Evolutionary conservation across 805 yeast genomes (phyloP), one percentile per base, ranked within the genome.

Genomic region (Jamesozyma gamospora): DNA sequence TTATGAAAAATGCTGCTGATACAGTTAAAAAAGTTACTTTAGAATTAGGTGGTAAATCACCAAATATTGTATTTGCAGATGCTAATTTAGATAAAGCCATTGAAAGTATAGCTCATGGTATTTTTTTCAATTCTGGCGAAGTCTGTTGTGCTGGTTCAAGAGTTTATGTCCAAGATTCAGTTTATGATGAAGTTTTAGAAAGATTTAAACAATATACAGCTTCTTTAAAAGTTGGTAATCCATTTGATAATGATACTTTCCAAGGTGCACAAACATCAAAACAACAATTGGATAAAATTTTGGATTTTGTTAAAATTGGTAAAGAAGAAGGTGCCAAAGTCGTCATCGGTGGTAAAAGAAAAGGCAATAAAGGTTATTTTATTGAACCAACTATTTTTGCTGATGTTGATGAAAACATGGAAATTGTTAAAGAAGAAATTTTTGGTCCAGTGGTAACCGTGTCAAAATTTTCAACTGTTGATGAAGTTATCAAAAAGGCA

Each of bases 1-100:
- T 88, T 58, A 80, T 84, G 81, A 75, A 74, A 64, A 71, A 73
- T 45, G 88, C 95, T 45, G 85, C 94, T 48, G 77, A 75, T 46
- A 74, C 84, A 36, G 72, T 88, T 64, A 88, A 88, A 74, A 86
- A 83, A 64, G 85, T 87, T 47, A 88, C 96, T 33, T 73, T 88
- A 60, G 97, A 88, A 70, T 77, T 87, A 55, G 97, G 97, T 59
- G 97, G 97, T 60, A 88, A 88, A 70, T 87, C 96, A 27, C 95
- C 97, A 55, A 79, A 82, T 64, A 77, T 88, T 51, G 79, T 88
- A 36, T 86, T 82, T 58, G 79, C 80, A 56, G 96, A 88, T 59
- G 88, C 90, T 41, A 77, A 88, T 62, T 60, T 88, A 43, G 77
- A 80, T 41, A 70, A 71, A 55, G 83, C 96, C 37, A 81, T 84